Evolutionary conservation across 1,284 basidiomycete genomes (phyloP).

Genomic region (Inonotus obliquus): DNA sequence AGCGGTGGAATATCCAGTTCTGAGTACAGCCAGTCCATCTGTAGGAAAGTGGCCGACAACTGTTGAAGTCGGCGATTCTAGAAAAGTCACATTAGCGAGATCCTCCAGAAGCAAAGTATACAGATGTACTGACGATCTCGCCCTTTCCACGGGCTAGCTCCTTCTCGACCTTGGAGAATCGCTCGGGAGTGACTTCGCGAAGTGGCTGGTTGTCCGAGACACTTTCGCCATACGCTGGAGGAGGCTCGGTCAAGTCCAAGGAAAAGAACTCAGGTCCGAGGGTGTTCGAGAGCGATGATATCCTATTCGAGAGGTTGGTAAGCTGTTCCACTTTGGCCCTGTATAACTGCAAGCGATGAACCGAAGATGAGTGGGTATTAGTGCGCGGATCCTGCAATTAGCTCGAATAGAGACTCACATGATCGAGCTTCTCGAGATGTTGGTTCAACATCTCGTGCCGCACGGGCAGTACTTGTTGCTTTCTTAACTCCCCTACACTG

Average conservation of each 20-base stretch:
- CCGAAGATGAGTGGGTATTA: too few relatives aligned
- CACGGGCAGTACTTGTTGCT: slow-evolving; percentile 56
- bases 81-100: slow-evolving; percentile 12
- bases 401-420: slow-evolving; percentile 41
- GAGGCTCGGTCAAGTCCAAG: slow-evolving; percentile 50
- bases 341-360: slow-evolving; percentile 47
- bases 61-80: slow-evolving; percentile 65
- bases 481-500: slow-evolving; percentile 55
- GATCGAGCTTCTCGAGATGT: slow-evolving; percentile 69
- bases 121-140: slow-evolving; percentile 58
- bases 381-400: background rate
- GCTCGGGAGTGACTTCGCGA: slow-evolving; percentile 70
- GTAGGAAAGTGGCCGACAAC: slow-evolving; percentile 57
- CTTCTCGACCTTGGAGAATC: slow-evolving; percentile 73
- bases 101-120: background rate
- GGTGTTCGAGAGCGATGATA: slow-evolving; percentile 51
- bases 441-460: slow-evolving; percentile 61
- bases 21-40: slow-evolving; percentile 75
- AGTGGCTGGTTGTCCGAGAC: slow-evolving; percentile 34
- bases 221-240: slow-evolving; percentile 36
- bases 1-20: slow-evolving; percentile 70
- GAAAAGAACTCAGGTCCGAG: slow-evolving; percentile 59
- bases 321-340: slow-evolving; percentile 77
- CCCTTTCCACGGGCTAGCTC: slow-evolving; percentile 75
- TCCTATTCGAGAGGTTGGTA: slow-evolving; percentile 56